These are phyloP conservation scores for Barnettozyma wickerhamii DNA, from an alignment of 805 yeast species.

Conservation along the genomic window DNA sequence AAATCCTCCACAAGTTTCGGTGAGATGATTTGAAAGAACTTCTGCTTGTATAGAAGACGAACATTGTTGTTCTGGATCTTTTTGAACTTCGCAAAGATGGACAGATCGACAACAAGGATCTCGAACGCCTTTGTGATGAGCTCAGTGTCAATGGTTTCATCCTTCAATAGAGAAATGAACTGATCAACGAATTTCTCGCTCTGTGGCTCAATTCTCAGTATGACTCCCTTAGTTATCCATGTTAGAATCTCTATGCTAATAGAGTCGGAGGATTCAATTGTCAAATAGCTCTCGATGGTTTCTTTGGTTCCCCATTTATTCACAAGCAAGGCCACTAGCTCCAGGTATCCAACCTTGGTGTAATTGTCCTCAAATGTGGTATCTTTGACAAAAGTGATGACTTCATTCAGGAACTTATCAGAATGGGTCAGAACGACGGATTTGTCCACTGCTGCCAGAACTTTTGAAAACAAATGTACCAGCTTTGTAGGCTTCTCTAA, in stretches of 20 bases:
- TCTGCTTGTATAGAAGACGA: conserved; percentile 74
- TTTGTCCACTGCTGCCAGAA: conserved; percentile 52
- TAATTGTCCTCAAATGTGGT: conserved; percentile 13
- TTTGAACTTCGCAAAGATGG: conserved; percentile 47
- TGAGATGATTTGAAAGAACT: conserved; percentile 58
- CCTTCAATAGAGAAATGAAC: conserved; percentile 33
- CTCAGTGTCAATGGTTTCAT: conserved; percentile 27
- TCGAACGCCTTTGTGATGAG: conserved; percentile 54
- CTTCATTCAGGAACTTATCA: conserved; percentile 15
- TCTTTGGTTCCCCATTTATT: conserved; percentile 45
- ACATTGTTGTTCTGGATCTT: conserved; percentile 50
- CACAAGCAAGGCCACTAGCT: conserved; percentile 47
- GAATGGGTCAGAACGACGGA: conserved; percentile 24
- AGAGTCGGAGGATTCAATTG: conserved; percentile 11
- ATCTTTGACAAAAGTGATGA: conserved; percentile 8
- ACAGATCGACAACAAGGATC: conserved; percentile 63
- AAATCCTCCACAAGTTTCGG: conserved; percentile 51
- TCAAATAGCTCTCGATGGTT: background rate
- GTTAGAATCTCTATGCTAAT: conserved; percentile 48
- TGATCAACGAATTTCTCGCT: conserved; percentile 31
- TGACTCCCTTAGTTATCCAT: conserved; percentile 72
- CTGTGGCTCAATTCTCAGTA: conserved; percentile 48
- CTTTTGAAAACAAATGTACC: conserved; percentile 37
- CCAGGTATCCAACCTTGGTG: conserved; percentile 49
- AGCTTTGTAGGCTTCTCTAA: conserved; percentile 28